Evolutionary conservation across 257 asterid species (phyloP).

Genomic region (Lavandula angustifolia): DNA sequence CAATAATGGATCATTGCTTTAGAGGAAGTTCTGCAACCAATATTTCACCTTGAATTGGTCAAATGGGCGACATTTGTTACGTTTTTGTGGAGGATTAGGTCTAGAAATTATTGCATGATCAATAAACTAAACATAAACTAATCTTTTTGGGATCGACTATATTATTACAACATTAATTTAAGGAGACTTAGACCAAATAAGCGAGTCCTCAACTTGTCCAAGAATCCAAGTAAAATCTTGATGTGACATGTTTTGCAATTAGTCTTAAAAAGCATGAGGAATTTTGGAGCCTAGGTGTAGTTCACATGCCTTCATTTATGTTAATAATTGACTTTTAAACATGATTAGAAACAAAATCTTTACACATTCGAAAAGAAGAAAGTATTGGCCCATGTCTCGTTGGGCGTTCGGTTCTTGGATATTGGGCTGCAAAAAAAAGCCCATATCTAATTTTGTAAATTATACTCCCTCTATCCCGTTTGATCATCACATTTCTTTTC

Average conservation of each 20-base stretch:
- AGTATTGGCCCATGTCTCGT: too few relatives aligned
- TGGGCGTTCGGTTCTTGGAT: too few relatives aligned
- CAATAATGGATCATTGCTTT: too few relatives aligned
- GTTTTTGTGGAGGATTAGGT: conserved; percentile 17
- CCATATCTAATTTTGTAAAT: too few relatives aligned
- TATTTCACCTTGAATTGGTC: conserved; percentile 1
- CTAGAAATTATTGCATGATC: not conserved
- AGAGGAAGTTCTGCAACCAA: too few relatives aligned
- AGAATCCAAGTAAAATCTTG: not conserved
- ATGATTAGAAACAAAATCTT: not conserved
- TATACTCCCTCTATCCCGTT: too few relatives aligned
- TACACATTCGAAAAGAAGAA: too few relatives aligned
- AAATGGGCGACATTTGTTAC: not conserved
- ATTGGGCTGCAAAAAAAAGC: too few relatives aligned
- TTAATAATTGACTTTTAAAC: not conserved
- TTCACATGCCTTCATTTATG: not conserved
- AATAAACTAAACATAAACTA: not conserved
- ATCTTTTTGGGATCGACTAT: not conserved
- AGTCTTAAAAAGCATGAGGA: conserved; percentile 7
- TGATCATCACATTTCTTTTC: too few relatives aligned
- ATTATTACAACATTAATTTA: conserved; percentile 1
- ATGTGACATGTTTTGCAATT: not conserved
- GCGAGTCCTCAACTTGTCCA: not conserved
- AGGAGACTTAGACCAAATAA: not conserved
- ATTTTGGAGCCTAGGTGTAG: not conserved